Percentiles rank a stretch among this genome's conserved stretches.
phyloP scores from a whole-genome alignment of 257 asterid species.

The Gentiana macrophylla region DNA sequence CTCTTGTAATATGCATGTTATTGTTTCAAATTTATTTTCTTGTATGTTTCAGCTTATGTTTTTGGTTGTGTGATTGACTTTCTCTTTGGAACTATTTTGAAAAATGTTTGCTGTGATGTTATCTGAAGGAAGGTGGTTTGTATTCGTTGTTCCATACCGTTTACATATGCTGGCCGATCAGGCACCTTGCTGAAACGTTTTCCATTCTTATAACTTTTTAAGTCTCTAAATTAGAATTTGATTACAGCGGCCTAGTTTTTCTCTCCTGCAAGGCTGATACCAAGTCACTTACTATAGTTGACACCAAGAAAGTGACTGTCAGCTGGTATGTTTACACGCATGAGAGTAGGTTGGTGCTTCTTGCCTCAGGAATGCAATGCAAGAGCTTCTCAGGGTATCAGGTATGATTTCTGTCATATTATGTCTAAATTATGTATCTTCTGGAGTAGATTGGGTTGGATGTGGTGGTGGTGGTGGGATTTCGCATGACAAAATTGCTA shows the following conservation, averaged over 20 bases:
- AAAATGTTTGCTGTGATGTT: too few species aligned
- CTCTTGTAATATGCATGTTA: too few species aligned
- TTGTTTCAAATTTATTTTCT: too few species aligned
- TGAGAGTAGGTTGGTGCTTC: slow-evolving; percentile 95
- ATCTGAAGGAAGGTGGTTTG: background rate
- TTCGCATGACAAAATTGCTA: too few species aligned
- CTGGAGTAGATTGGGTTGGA: too few species aligned
- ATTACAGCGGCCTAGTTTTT: slow-evolving; percentile 81
- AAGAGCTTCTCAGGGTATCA: slow-evolving; percentile 84
- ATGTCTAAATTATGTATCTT: too few species aligned
- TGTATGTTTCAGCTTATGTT: too few species aligned
- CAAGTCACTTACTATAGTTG: slow-evolving; percentile 58
- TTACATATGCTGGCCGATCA: background rate
- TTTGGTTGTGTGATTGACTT: too few species aligned
- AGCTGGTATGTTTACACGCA: slow-evolving; percentile 93
- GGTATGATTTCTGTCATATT: slow-evolving; percentile 31
- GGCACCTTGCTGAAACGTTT: background rate
- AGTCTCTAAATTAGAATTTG: slow-evolving; percentile 19
- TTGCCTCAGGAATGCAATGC: slow-evolving; percentile 90
- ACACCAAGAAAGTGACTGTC: slow-evolving; percentile 57
- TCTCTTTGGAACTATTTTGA: too few species aligned
- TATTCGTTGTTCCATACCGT: background rate
- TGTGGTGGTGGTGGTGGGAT: too few species aligned
- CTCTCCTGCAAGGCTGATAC: slow-evolving; percentile 43
- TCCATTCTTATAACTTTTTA: slow-evolving; percentile 4